Evolutionary conservation across 2,329 filamentous ascomycete species (phyloP).

Genomic region (Claviceps maximensis): DNA sequence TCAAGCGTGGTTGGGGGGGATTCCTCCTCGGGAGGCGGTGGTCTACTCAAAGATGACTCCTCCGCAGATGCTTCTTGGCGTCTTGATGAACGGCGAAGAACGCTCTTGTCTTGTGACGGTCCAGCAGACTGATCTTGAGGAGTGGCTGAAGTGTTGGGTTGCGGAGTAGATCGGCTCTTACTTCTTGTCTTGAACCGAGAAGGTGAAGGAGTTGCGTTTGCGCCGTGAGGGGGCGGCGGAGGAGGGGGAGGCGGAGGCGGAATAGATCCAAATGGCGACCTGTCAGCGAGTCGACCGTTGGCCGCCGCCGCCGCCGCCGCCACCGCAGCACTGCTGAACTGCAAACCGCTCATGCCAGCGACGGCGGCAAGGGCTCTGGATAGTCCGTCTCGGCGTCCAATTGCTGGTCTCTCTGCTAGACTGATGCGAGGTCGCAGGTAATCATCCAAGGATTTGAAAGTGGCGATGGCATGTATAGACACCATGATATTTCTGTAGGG

Average conservation of each 20-base stretch:
- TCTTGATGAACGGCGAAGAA: constrained; percentile 49
- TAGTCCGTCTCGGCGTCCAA: constrained; percentile 49
- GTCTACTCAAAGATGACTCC: constrained; percentile 35
- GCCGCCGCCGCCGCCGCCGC: constrained; percentile 32
- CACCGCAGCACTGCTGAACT: constrained; percentile 34
- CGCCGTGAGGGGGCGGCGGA: constrained; percentile 6
- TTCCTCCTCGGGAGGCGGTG: constrained; percentile 45
- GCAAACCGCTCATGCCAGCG: constrained; percentile 55
- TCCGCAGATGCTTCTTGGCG: constrained; percentile 41
- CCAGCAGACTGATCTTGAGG: constrained; percentile 31
- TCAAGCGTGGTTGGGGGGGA: constrained; percentile 61
- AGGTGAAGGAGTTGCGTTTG: constrained; percentile 26
- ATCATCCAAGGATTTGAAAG: constrained; percentile 92
- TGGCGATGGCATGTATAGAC: constrained; percentile 94
- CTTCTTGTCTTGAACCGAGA: constrained; percentile 32
- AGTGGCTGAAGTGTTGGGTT: constrained; percentile 26
- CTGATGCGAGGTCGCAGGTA: constrained; percentile 85
- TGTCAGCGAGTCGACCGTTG: constrained; percentile 32
- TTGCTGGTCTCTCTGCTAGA: constrained; percentile 55
- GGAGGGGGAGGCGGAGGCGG: constrained; percentile 17
- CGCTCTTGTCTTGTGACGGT: constrained; percentile 43
- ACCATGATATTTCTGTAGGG: constrained; percentile 93
- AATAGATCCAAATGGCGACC: constrained; percentile 25
- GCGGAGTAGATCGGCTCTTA: constrained; percentile 32
- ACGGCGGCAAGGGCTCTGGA: constrained; percentile 62